A percentile compares a stretch with the other conserved stretches of the same genome.
Evolutionary conservation across 1,139 yeast genomes (phyloP).

Genomic region (Pichia sp.): DNA sequence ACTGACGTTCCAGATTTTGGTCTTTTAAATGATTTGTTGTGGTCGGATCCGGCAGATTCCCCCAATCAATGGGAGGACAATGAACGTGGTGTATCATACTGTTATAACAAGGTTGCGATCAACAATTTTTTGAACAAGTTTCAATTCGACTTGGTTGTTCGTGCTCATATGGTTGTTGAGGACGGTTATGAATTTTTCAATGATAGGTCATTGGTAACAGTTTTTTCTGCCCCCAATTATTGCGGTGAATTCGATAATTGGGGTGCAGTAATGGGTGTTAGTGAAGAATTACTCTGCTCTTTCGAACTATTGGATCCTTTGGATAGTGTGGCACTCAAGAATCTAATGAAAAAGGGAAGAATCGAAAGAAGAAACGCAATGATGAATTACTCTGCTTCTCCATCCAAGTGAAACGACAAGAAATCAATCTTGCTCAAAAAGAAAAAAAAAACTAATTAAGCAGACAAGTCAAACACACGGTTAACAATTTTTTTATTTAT

Average conservation of each 20-base stretch:
- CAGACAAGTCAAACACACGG: background rate
- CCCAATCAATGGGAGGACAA: constrained; percentile 98
- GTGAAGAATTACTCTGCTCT: constrained; percentile 90
- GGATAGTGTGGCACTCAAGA: constrained; percentile 89
- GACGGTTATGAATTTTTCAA: constrained; percentile 97
- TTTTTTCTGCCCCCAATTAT: constrained; percentile 94
- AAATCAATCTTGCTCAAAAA: background rate
- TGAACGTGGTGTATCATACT: constrained; percentile 95
- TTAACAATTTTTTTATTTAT: background rate
- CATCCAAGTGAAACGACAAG: background rate
- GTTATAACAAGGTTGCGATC: constrained; percentile 98
- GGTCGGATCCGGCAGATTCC: constrained; percentile 99
- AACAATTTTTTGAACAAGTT: constrained; percentile 91
- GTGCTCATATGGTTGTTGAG: constrained; percentile 98
- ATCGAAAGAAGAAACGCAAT: constrained; percentile 66
- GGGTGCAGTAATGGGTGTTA: constrained; percentile 99
- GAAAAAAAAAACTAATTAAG: background rate
- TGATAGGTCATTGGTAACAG: constrained; percentile 90
- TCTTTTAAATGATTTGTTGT: constrained; percentile 85
- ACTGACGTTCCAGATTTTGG: constrained; percentile 98
- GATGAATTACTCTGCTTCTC: constrained; percentile 19
- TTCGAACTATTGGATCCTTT: constrained; percentile 91
- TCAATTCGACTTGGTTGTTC: constrained; percentile 94
- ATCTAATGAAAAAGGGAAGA: constrained; percentile 84
- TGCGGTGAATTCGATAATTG: constrained; percentile 99